These are phyloP conservation scores for Ulota crispa DNA, from an alignment of 225 moss, liverwort and hornwort species.

Conservation along the genomic window DNA sequence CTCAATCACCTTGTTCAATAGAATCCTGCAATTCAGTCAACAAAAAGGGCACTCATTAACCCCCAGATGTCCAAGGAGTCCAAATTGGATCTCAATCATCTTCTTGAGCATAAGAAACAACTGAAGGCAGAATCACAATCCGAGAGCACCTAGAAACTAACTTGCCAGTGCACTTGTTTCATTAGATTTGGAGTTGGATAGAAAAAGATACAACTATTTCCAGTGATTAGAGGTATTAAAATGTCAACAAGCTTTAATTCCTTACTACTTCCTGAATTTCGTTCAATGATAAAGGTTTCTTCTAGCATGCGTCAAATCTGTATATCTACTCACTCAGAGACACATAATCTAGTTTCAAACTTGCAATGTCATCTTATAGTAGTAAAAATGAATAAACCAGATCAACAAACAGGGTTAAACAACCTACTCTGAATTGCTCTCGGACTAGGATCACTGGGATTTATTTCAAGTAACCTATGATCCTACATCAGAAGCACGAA, in stretches of 20 bases:
- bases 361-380: not conserved
- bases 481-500: not conserved
- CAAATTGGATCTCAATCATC: not conserved
- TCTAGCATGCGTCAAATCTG: not conserved
- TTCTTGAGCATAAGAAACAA: not conserved
- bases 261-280: not conserved
- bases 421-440: not conserved
- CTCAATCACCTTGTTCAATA: constrained; percentile 62
- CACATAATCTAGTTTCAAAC: not conserved
- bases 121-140: not conserved
- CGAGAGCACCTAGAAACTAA: not conserved
- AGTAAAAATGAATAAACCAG: not conserved
- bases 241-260: not conserved
- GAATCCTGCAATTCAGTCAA: constrained; percentile 50
- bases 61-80: not conserved
- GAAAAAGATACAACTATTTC: not conserved
- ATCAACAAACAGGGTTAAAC: not conserved
- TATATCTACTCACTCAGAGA: not conserved
- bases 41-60: not conserved
- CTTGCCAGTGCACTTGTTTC: not conserved
- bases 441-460: not conserved
- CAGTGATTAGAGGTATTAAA: not conserved
- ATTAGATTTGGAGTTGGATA: not conserved
- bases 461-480: not conserved
- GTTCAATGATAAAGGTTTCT: not conserved